Evolutionary conservation across 768 basidiomycete genomes (phyloP).

Genomic region (Hericium alpestre): DNA sequence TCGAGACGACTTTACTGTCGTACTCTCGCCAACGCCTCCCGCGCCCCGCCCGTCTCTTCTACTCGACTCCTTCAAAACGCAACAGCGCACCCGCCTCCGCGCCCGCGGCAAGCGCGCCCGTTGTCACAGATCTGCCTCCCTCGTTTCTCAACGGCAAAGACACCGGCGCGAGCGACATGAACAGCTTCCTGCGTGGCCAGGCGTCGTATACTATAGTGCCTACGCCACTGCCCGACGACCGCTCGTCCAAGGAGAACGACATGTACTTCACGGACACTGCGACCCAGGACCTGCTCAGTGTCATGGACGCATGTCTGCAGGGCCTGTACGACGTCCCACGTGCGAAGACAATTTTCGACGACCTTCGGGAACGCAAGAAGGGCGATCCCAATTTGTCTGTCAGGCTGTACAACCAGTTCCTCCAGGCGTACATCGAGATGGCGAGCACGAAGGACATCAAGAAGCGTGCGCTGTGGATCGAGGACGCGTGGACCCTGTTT

Average conservation of each 20-base stretch:
- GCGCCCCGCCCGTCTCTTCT: conserved; percentile 52
- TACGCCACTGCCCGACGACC: conserved; percentile 48
- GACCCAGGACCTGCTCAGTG: conserved; percentile 58
- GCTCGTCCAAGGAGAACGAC: conserved; percentile 29
- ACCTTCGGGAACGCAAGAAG: conserved; percentile 34
- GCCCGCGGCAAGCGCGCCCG: conserved; percentile 24
- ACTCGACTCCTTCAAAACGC: conserved; percentile 54
- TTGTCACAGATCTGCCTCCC: conserved; percentile 24
- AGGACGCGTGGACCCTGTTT: conserved; percentile 53
- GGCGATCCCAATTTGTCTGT: conserved; percentile 37
- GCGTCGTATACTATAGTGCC: conserved; percentile 51
- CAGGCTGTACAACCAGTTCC: conserved; percentile 52
- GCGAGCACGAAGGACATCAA: conserved; percentile 35
- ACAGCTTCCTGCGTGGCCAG: conserved; percentile 38
- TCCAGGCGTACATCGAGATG: conserved; percentile 55
- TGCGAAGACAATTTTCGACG: conserved; percentile 63
- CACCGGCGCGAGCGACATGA: conserved; percentile 27
- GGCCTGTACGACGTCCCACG: conserved; percentile 67
- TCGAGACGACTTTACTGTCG: conserved; percentile 39
- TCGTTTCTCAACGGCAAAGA: conserved; percentile 24
- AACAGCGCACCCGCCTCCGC: conserved; percentile 40
- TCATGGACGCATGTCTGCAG: conserved; percentile 78
- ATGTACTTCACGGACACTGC: conserved; percentile 54
- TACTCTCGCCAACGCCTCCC: conserved; percentile 57
- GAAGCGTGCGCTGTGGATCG: conserved; percentile 45